A percentile compares a stretch with the other conserved stretches of the same genome.
phyloP scores from a whole-genome alignment of 2,329 filamentous ascomycete species.

The Colletotrichum orbiculare region DNA sequence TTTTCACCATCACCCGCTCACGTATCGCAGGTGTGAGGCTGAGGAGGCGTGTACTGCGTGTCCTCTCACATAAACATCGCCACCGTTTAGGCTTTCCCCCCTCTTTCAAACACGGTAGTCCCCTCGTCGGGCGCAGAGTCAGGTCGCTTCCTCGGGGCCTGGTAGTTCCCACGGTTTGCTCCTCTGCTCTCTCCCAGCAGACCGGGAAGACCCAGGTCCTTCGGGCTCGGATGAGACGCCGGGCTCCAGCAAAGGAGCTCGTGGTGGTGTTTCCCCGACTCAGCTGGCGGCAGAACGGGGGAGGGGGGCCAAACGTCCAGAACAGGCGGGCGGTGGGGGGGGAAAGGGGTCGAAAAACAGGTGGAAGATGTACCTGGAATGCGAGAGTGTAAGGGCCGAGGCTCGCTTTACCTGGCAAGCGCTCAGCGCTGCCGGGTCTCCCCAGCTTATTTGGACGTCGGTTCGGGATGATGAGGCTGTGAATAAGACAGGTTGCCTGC shows the following conservation, averaged over 20 bases:
- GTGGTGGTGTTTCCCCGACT: conserved; percentile 32
- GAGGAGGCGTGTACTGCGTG: background rate
- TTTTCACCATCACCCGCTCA: background rate
- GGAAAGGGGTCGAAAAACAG: background rate
- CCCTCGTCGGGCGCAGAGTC: conserved; percentile 29
- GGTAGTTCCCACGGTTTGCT: conserved; percentile 10
- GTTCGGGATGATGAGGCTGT: conserved; percentile 17
- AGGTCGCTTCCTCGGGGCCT: conserved; percentile 5
- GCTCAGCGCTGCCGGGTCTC: conserved; percentile 17
- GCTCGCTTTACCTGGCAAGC: conserved; percentile 10
- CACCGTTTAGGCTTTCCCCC: conserved; percentile 33
- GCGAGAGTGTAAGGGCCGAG: conserved; percentile 18
- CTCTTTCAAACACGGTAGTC: conserved; percentile 26
- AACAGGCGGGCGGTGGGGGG: background rate
- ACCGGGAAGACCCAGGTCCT: conserved; percentile 28
- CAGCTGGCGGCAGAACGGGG: conserved; percentile 9
- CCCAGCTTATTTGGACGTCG: background rate
- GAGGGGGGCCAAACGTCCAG: background rate
- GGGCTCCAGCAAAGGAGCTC: conserved; percentile 6
- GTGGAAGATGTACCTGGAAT: background rate
- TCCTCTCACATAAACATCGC: conserved; percentile 19
- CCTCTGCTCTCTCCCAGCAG: conserved; percentile 4
- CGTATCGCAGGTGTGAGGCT: conserved; percentile 2
- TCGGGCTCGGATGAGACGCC: conserved; percentile 33
- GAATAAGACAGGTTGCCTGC: background rate